Base-by-base conservation (phyloP, 2,329 filamentous ascomycete species). In the Claviceps pazoutovae region DNA sequence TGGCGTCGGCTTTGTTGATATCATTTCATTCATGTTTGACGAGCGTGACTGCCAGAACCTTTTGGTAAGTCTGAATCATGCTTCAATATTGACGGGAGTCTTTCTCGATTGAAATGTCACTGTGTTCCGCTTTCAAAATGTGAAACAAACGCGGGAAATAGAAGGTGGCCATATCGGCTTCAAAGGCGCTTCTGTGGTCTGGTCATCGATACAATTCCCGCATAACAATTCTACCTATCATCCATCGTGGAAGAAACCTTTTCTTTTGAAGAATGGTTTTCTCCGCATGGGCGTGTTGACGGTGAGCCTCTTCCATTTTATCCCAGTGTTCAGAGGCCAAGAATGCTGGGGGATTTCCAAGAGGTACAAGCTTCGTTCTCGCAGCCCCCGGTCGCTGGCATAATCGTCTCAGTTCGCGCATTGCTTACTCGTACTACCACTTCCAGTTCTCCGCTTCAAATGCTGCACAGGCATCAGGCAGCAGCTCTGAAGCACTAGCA, bases 1-100 rank as follows among this genome's bases (percentile, higher is more conserved):
- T 7, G 78, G 82, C 1, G 74, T 84, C 30, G 88, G 88, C 0
- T 84, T 96, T 57, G 83, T 97, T 50, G 89, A 95, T 62, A 71
- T 89, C 45, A 81, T 82, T 34, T 86, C 83, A 11, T 83, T 98
- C 56, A 69, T 95, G 23, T 69, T 97, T 45, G 68, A 76, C 0
- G 74, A 81, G 55, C 66, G 69, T 2, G 86, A 97, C 66, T 90
- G 88, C 53, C 58, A 56, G 14, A 60, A 61, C 36, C 50, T 71
- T 21, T 53, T 61, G 59, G 69, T 71, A 64, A 67, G 68, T 68
- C 37, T 17, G 19, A 19, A 19, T 19, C 19, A 19, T 19, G 19
- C 19, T 5, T 14, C 2, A 9, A 34, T n/a, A 13, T 21, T 23
- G 13, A 9, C 9, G 13, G 21, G 21, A 5, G 2, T 16, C 43